phyloP scores from a whole-genome alignment of 2,329 filamentous ascomycete species.

The Claviceps sp. region DNA sequence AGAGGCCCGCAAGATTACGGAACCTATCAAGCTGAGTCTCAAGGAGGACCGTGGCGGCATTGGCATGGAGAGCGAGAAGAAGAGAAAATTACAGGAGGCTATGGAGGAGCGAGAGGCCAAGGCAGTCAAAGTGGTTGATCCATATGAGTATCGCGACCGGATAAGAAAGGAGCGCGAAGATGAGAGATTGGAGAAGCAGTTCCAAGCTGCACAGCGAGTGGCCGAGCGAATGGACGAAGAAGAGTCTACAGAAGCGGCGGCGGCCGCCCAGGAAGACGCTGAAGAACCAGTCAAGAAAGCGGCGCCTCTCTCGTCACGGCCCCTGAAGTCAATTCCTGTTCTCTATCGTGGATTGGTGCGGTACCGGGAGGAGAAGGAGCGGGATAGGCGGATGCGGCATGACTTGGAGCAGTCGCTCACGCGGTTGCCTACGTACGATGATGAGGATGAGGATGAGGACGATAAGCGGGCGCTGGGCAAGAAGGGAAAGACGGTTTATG shows the following conservation, averaged over 20 bases:
- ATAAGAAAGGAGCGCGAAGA: slow-evolving; percentile 58
- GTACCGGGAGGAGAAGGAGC: slow-evolving; percentile 54
- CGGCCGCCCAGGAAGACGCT: slow-evolving; percentile 5
- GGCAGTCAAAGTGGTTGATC: slow-evolving; percentile 43
- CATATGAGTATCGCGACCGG: slow-evolving; percentile 60
- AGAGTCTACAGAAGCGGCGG: slow-evolving; percentile 23
- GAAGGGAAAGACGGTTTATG: slow-evolving; percentile 36
- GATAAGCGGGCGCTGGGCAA: slow-evolving; percentile 57
- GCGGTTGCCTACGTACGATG: slow-evolving; percentile 52
- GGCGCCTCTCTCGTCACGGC: not conserved
- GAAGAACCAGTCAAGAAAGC: slow-evolving; percentile 18
- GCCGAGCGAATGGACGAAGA: slow-evolving; percentile 63
- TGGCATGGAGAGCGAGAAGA: slow-evolving; percentile 70
- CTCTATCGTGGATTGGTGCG: slow-evolving; percentile 67
- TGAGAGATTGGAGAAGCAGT: slow-evolving; percentile 51
- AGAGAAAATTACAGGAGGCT: slow-evolving; percentile 57
- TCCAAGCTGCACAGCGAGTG: slow-evolving; percentile 69
- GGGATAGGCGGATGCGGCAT: slow-evolving; percentile 49
- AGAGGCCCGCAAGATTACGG: slow-evolving; percentile 26
- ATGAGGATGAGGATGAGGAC: slow-evolving; percentile 57
- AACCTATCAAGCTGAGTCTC: slow-evolving; percentile 63
- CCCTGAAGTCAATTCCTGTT: slow-evolving; percentile 56
- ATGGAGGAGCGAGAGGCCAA: slow-evolving; percentile 44
- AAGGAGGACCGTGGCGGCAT: slow-evolving; percentile 76
- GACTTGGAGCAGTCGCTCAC: slow-evolving; percentile 53